Base-by-base conservation (phyloP, 441 rosid species). In the Adansonia gregorii region DNA sequence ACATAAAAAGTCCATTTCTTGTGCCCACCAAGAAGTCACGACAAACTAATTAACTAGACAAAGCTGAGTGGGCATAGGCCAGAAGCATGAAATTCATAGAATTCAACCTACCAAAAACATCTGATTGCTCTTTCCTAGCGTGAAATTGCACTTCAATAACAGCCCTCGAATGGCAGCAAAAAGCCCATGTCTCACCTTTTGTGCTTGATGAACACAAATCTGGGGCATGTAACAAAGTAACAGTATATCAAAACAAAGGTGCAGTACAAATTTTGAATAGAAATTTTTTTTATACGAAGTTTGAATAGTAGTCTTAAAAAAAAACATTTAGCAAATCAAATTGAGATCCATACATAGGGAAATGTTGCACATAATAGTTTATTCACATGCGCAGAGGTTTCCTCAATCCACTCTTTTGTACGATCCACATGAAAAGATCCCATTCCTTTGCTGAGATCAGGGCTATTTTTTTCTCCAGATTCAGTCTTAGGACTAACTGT, bases 181-280 rank as follows among this genome's bases (percentile, higher is more conserved):
- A 80, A 94, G 87, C 68, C 92, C 98, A 74, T 60, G 77, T 77
- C 98, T 88, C 77, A 94, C 86, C 89, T 78, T 92, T 43, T 89
- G 79, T 5, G 90, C 85, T 83, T 93, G 94, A 82, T 96, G 97
- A 86, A 85, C 84, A 85, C 92, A 94, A 77, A 96, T 89, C 99
- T 94, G 88, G 70, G 58, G 46, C 76, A 81, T 1, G 19, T 60
- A 67, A 76, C 75, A 72, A 15, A 76, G 61, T 59, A 76, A 61
- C 35, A 82, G 41, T 75, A 31, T 67, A 71, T 56, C 17, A 78
- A 70, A 66, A 66, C 52, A 67, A 43, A 51, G 41, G 54, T 12
- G 7, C 60, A 75, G 39, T 60, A 19, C 67, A 41, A 51, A 17
- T 54, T 39, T 70, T 20, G 43, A 24, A 73, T 72, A 69, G 17